Evolutionary conservation across 805 yeast genomes (phyloP), one percentile per base, ranked within the genome.

Genomic region (Wickerhamiella spandovensis): DNA sequence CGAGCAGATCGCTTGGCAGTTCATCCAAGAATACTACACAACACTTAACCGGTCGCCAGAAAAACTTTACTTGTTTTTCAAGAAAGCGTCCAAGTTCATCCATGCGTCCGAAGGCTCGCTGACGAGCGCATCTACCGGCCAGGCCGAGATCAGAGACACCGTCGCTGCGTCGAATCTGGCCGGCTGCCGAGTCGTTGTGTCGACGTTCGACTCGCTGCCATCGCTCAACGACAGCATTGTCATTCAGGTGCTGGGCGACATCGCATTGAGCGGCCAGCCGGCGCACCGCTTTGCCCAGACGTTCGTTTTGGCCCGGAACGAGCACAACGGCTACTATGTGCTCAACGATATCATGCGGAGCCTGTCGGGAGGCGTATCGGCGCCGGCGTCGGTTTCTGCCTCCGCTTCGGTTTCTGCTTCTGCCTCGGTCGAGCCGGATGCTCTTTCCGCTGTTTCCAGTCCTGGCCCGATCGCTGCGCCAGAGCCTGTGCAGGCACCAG

Each of bases 231-330:
- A 59, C 15, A 68, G 70, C 23, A 56, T 69, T 13, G 56, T 70
- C 32, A 58, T 69, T 38, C 69, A 64, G 51, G 71, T 70, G 8
- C 52, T 67, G 9, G 74, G 74, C 41, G 73, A 70, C 55, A 61
- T 68, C 64, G 54, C 69, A 43, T 57, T 57, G 48, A 56, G 56
- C 46, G 66, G 63, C 25, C 57, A 55, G 8, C 35, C 13, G 22
- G 37, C 53, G 12, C 62, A 60, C 52, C 67, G 67, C 61, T 70
- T 70, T 53, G 65, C 60, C 17, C 72, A 70, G 58, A 66, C 72
- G 9, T 68, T 70, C 49, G 59, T 68, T 45, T 57, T 70, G 51
- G 53, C 51, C 22, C 22, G 51, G 30, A 54, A 55, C 35, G 63
- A 57, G 39, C 56, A 59, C 12, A 48, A 53, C 32, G 64, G 65